Evolutionary conservation across 2,329 filamentous ascomycete genomes (phyloP).

Genomic region (Lasiodiplodia theobromae): DNA sequence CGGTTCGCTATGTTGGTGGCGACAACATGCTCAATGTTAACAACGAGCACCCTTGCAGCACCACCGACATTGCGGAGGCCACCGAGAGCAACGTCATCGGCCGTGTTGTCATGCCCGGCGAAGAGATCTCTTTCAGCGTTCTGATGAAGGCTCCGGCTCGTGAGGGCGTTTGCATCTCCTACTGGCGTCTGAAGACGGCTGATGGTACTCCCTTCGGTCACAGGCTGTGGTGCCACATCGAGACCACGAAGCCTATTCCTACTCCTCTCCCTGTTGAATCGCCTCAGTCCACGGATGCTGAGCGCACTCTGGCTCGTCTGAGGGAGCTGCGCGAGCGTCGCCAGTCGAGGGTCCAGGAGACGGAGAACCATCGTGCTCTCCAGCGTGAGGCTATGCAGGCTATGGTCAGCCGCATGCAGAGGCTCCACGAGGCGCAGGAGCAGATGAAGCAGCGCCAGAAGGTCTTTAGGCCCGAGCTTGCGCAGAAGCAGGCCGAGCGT

Average conservation of each 20-base stretch:
- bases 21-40: slow-evolving; percentile 97
- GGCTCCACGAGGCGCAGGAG: slow-evolving; percentile 38
- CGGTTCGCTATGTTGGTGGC: slow-evolving; percentile 88
- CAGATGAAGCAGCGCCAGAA: slow-evolving; percentile 31
- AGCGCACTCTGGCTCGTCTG: slow-evolving; percentile 26
- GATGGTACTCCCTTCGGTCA: slow-evolving; percentile 87
- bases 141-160: slow-evolving; percentile 80
- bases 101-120: slow-evolving; percentile 72
- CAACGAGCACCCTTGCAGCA: slow-evolving; percentile 77
- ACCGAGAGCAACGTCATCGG: slow-evolving; percentile 83
- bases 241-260: slow-evolving; percentile 56
- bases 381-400: slow-evolving; percentile 39
- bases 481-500: slow-evolving; percentile 23
- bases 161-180: slow-evolving; percentile 83
- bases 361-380: slow-evolving; percentile 28
- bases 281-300: slow-evolving; percentile 24
- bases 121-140: slow-evolving; percentile 82
- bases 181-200: slow-evolving; percentile 90
- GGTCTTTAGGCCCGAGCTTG: slow-evolving; percentile 13
- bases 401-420: slow-evolving; percentile 35
- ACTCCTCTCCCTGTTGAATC: slow-evolving; percentile 20
- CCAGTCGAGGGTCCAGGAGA: slow-evolving; percentile 29
- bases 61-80: slow-evolving; percentile 76
- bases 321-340: slow-evolving; percentile 27
- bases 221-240: slow-evolving; percentile 92